A percentile compares a stretch with the other conserved stretches of the same genome.
These are phyloP conservation scores for Mrakia blollopis DNA, from an alignment of 768 basidiomycete genomes.

Conservation along the genomic window DNA sequence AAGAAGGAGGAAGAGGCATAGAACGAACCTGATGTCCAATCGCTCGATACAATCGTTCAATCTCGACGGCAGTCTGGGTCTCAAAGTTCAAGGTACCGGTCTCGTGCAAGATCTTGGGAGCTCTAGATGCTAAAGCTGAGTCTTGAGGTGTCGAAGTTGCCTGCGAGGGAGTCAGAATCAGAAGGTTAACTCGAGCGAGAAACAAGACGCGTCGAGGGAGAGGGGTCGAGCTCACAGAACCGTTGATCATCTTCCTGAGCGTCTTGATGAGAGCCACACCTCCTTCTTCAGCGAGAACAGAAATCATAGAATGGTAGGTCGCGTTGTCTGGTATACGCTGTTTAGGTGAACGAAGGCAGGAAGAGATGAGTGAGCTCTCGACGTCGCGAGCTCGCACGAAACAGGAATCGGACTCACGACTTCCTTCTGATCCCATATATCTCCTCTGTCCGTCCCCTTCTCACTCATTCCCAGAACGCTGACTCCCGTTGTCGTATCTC, in stretches of 20 bases:
- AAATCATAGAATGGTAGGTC: conserved; percentile 57
- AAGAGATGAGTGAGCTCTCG: background rate
- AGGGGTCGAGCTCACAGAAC: background rate
- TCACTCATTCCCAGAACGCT: conserved; percentile 52
- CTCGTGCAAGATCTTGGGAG: conserved; percentile 56
- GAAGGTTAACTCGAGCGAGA: too few species aligned
- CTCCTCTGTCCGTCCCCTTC: conserved; percentile 73
- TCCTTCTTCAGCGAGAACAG: conserved; percentile 58
- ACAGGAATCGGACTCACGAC: conserved; percentile 51
- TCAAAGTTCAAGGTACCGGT: conserved; percentile 58
- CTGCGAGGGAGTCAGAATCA: conserved; percentile 43
- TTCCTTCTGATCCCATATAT: conserved; percentile 56
- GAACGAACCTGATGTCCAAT: conserved; percentile 62
- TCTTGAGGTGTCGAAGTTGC: conserved; percentile 53
- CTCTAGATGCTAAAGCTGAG: conserved; percentile 49
- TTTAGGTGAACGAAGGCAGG: conserved; percentile 52
- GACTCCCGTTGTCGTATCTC: conserved; percentile 67
- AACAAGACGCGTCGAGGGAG: background rate
- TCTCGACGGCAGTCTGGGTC: conserved; percentile 54
- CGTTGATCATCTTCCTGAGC: background rate
- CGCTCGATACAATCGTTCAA: conserved; percentile 58
- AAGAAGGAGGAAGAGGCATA: background rate
- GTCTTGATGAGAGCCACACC: background rate
- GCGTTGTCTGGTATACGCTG: conserved; percentile 43
- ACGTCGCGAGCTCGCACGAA: background rate